Percentiles rank a stretch among this genome's conserved stretches.
phyloP scores from a whole-genome alignment of 1,139 yeast genomes.

The Sugiyamaella sp. region DNA sequence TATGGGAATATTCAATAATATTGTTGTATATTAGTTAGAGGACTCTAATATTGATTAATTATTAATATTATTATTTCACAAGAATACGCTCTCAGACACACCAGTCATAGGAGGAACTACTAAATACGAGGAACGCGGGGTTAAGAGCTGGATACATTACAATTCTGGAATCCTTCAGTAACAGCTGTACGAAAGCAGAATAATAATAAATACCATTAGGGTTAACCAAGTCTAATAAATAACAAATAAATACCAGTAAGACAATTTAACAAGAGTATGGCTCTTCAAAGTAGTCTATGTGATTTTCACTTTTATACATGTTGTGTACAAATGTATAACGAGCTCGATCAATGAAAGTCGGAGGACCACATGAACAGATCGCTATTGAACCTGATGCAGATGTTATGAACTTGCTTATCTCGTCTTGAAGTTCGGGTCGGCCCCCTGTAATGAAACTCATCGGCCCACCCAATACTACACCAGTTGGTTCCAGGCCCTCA shows the following conservation, averaged over 20 bases:
- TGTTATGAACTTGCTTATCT: slow-evolving; percentile 46
- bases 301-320: slow-evolving; percentile 31
- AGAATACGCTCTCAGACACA: too few relatives aligned
- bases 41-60: too few relatives aligned
- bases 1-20: too few relatives aligned
- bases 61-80: too few relatives aligned
- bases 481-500: background rate
- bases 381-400: slow-evolving; percentile 42
- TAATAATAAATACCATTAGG: too few relatives aligned
- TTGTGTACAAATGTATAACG: slow-evolving; percentile 40
- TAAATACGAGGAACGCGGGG: too few relatives aligned
- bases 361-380: slow-evolving; percentile 52
- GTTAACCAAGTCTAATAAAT: slow-evolving; percentile 1
- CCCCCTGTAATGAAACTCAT: slow-evolving; percentile 26
- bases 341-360: slow-evolving; percentile 45
- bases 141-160: too few relatives aligned
- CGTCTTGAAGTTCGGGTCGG: slow-evolving; percentile 48
- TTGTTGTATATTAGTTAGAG: too few relatives aligned
- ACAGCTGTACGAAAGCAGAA: too few relatives aligned
- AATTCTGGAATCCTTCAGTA: background rate
- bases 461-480: slow-evolving; percentile 34
- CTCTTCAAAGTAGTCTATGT: slow-evolving; percentile 45
- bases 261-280: slow-evolving; percentile 41
- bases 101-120: too few relatives aligned
- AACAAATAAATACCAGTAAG: background rate